Evolutionary conservation across 306 rosid species (phyloP).

Genomic region (Lathyrus aphaca): DNA sequence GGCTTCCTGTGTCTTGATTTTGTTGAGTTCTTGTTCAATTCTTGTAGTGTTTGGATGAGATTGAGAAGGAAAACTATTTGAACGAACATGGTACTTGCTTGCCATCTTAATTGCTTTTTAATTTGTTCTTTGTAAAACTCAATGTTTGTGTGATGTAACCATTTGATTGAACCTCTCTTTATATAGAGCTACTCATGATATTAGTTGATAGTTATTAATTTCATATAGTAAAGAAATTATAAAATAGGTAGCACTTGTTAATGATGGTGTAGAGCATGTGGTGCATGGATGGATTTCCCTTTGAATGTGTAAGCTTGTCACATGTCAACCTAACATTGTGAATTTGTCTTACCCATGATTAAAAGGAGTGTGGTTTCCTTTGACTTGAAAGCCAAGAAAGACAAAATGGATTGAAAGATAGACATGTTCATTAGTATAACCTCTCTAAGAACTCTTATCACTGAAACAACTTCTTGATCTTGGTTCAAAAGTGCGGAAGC

Average conservation of each 20-base stretch:
- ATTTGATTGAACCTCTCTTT: too few relatives aligned
- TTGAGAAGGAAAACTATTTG: constrained; percentile 66
- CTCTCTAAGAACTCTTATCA: constrained; percentile 48
- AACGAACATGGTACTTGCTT: constrained; percentile 49
- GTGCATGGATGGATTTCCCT: constrained; percentile 37
- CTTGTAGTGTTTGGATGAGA: constrained; percentile 61
- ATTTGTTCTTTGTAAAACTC: too few relatives aligned
- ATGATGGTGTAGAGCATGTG: constrained; percentile 49
- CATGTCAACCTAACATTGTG: constrained; percentile 43
- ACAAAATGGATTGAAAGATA: constrained; percentile 48
- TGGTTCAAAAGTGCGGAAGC: constrained; percentile 16
- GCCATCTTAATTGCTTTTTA: constrained; percentile 46
- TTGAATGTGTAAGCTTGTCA: constrained; percentile 41
- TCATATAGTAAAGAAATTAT: background rate
- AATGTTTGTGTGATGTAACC: too few relatives aligned
- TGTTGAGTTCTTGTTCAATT: constrained; percentile 56
- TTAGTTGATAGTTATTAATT: background rate
- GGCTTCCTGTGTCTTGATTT: constrained; percentile 49
- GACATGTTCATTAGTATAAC: constrained; percentile 42
- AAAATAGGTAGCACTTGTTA: background rate
- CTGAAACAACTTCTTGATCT: constrained; percentile 40
- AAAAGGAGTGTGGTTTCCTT: too few relatives aligned
- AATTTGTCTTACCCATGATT: too few relatives aligned
- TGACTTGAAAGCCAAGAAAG: constrained; percentile 22
- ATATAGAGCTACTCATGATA: constrained; percentile 15